These are phyloP conservation scores for Xerocomellus amylosporus DNA, from an alignment of 768 basidiomycete genomes.

Conservation along the genomic window DNA sequence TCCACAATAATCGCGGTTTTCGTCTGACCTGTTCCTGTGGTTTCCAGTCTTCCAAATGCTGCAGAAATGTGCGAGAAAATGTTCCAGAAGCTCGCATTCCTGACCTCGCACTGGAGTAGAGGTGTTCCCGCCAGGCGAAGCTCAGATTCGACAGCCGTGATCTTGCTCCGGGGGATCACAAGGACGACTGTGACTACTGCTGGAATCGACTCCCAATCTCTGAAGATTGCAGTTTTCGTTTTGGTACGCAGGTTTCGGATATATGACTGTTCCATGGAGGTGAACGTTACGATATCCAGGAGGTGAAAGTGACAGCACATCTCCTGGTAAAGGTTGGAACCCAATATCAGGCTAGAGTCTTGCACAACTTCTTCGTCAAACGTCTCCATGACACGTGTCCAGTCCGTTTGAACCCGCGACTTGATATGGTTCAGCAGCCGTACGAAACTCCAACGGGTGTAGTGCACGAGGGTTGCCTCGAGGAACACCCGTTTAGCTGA, in stretches of 20 bases:
- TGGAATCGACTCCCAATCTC: constrained; percentile 31
- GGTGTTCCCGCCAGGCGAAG: constrained; percentile 26
- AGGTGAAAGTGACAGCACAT: constrained; percentile 44
- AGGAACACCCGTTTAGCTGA: not conserved
- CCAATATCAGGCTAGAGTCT: constrained; percentile 22
- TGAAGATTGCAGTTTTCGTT: constrained; percentile 24
- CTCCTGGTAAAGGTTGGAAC: constrained; percentile 43
- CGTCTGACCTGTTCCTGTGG: constrained; percentile 13
- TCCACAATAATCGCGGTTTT: constrained; percentile 20
- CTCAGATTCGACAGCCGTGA: constrained; percentile 19
- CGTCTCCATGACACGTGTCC: constrained; percentile 41
- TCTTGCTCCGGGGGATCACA: constrained; percentile 30
- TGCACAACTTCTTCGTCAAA: constrained; percentile 20
- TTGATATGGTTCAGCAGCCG: constrained; percentile 43
- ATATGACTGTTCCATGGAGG: constrained; percentile 16
- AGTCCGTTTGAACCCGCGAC: constrained; percentile 36
- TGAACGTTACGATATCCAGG: constrained; percentile 36
- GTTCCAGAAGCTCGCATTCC: constrained; percentile 12
- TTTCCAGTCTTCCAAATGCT: constrained; percentile 20
- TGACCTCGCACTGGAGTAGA: constrained; percentile 25
- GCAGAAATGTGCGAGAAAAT: constrained; percentile 21
- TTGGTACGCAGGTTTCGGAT: constrained; percentile 7
- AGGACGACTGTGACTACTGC: constrained; percentile 32
- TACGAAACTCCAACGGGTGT: constrained; percentile 48
- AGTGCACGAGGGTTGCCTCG: constrained; percentile 35